Conservation (phyloP, 179 eudicot species). For the Gypsophila paniculata region DNA sequence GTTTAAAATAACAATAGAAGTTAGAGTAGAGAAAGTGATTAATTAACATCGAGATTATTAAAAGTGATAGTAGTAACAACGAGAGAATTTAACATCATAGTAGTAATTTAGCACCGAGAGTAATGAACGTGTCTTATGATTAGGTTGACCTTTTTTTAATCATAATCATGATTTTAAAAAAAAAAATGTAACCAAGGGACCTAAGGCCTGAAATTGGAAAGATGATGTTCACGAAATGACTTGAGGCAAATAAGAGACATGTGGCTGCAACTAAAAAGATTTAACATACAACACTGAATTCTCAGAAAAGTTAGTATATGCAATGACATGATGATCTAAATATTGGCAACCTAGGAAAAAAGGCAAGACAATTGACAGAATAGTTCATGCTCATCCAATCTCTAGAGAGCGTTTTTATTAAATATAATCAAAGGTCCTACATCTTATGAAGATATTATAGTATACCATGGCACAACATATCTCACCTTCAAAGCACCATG, state of each 20-base stretch:
- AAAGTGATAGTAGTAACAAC: too few relatives aligned
- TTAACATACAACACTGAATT: not conserved
- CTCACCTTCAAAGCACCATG: not conserved
- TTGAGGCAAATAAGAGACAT: conserved; percentile 8
- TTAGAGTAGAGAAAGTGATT: too few relatives aligned
- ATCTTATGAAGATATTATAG: not conserved
- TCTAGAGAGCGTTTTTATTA: not conserved
- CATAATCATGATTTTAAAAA: too few relatives aligned
- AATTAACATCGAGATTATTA: too few relatives aligned
- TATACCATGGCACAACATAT: not conserved
- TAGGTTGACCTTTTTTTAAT: too few relatives aligned
- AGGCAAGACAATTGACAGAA: not conserved
- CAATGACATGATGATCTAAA: not conserved
- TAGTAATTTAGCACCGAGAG: too few relatives aligned
- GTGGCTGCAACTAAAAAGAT: not conserved
- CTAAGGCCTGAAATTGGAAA: not conserved
- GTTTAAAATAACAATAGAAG: too few relatives aligned
- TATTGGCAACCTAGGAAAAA: not conserved
- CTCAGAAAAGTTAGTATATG: not conserved
- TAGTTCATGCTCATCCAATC: too few relatives aligned
- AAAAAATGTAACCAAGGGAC: too few relatives aligned
- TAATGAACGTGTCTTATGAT: too few relatives aligned
- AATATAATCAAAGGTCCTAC: not conserved
- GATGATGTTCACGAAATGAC: conserved; percentile 10
- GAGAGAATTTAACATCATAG: too few relatives aligned